A percentile compares a stretch with the other conserved stretches of the same genome.
Evolutionary conservation across 495 filamentous ascomycete genomes (phyloP).

Genomic region (Penicillium atrosanguineum): DNA sequence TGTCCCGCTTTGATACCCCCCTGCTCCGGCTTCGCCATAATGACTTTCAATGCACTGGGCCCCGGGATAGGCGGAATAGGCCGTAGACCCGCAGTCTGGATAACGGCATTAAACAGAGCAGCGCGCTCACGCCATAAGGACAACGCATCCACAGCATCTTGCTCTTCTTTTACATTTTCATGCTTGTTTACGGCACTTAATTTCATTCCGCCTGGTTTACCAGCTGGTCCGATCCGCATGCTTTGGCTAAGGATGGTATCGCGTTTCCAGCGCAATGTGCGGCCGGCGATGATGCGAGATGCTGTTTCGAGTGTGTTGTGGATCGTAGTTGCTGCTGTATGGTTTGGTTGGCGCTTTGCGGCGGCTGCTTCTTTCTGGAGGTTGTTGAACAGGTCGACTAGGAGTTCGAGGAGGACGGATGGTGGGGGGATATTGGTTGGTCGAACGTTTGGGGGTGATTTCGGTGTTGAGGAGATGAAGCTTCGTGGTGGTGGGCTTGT

Average conservation of each 20-base stretch:
- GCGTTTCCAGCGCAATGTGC: conserved; percentile 84
- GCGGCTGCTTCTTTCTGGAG: conserved; percentile 37
- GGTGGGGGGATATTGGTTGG: conserved; percentile 91
- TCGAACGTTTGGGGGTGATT: conserved; percentile 42
- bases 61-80: conserved; percentile 68
- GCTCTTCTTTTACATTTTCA: conserved; percentile 78
- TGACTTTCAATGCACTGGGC: conserved; percentile 56
- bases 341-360: conserved; percentile 16
- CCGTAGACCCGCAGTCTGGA: conserved; percentile 34
- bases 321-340: conserved; percentile 37
- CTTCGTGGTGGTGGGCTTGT: conserved; percentile 10
- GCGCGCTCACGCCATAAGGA: conserved; percentile 60
- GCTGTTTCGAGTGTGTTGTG: conserved; percentile 59
- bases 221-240: conserved; percentile 77
- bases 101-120: conserved; percentile 38
- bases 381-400: conserved; percentile 61
- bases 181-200: conserved; percentile 75
- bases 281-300: conserved; percentile 79
- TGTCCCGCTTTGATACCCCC: conserved; percentile 67
- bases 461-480: conserved; percentile 8
- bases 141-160: conserved; percentile 79
- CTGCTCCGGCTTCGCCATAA: conserved; percentile 43
- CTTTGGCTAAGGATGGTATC: conserved; percentile 81
- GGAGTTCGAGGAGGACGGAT: conserved; percentile 71
- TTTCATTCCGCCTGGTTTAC: conserved; percentile 79